Conservation (phyloP, 257 asterid genomes). For the Leonotis leonurus region DNA sequence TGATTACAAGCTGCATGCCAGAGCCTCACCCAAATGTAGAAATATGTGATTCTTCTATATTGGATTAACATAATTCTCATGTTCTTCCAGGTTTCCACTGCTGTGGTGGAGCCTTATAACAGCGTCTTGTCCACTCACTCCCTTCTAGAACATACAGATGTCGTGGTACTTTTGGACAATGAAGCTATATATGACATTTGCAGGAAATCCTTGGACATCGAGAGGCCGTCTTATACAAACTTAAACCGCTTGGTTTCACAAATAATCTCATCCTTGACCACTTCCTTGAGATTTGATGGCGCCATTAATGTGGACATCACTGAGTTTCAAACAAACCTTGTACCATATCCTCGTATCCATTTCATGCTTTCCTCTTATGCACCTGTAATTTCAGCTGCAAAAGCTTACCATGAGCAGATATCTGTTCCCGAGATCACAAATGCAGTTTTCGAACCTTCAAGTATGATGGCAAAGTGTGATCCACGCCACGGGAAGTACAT, state of each 20-base stretch:
- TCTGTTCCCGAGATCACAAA: constrained; percentile 33
- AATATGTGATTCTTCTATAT: too few relatives aligned
- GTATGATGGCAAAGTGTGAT: constrained; percentile 38
- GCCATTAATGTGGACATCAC: constrained; percentile 38
- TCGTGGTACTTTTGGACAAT: constrained; percentile 31
- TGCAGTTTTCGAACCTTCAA: constrained; percentile 32
- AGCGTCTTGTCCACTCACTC: constrained; percentile 33
- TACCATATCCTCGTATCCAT: constrained; percentile 41
- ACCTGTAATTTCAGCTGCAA: constrained; percentile 35
- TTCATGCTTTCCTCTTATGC: constrained; percentile 43
- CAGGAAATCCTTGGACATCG: constrained; percentile 32
- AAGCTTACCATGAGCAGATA: constrained; percentile 32
- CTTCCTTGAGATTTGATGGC: constrained; percentile 37
- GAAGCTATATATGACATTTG: constrained; percentile 41
- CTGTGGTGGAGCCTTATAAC: constrained; percentile 31
- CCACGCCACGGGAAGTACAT: constrained; percentile 29
- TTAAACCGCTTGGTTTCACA: constrained; percentile 33
- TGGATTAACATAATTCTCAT: neutral
- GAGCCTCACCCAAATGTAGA: neutral
- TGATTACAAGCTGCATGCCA: neutral
- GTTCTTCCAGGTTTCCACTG: constrained; percentile 25
- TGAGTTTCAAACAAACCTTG: constrained; percentile 37
- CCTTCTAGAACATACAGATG: constrained; percentile 36
- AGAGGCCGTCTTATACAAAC: constrained; percentile 33
- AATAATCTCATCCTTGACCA: constrained; percentile 32